Evolutionary conservation across 2,329 filamentous ascomycete genomes (phyloP).

Genomic region (Trichoderma harzianum): DNA sequence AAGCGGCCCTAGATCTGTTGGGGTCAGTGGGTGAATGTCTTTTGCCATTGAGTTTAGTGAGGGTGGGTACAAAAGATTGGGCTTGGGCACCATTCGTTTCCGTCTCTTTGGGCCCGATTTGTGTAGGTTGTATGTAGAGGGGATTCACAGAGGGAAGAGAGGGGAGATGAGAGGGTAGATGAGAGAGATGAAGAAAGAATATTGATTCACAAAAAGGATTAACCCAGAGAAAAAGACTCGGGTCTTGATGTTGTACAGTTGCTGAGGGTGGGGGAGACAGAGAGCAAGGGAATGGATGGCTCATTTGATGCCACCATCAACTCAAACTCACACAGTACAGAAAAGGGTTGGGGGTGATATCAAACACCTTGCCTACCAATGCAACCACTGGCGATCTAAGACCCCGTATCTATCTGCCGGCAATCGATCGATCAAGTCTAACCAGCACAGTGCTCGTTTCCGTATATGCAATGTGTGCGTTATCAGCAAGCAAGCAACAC

Average conservation of each 20-base stretch:
- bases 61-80: background rate
- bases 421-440: slow-evolving; percentile 5
- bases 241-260: background rate
- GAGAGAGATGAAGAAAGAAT: too few relatives aligned
- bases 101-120: background rate
- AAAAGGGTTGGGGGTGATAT: slow-evolving; percentile 1
- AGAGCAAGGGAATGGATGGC: background rate
- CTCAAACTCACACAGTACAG: background rate
- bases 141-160: background rate
- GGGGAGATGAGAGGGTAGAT: too few relatives aligned
- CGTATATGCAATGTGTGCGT: background rate
- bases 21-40: slow-evolving; percentile 11
- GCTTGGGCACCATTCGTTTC: background rate
- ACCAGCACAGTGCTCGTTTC: background rate
- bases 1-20: slow-evolving; percentile 16
- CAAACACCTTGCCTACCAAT: background rate
- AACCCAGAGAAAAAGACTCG: background rate
- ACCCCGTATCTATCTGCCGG: slow-evolving; percentile 3
- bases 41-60: slow-evolving; percentile 4
- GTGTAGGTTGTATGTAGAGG: background rate
- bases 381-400: slow-evolving; percentile 2
- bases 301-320: background rate
- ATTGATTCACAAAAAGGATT: background rate
- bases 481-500: background rate
- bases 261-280: background rate